Evolutionary conservation across 345 rosid species (phyloP), one percentile per base, ranked within the genome.

Genomic region (Salix arbutifolia): DNA sequence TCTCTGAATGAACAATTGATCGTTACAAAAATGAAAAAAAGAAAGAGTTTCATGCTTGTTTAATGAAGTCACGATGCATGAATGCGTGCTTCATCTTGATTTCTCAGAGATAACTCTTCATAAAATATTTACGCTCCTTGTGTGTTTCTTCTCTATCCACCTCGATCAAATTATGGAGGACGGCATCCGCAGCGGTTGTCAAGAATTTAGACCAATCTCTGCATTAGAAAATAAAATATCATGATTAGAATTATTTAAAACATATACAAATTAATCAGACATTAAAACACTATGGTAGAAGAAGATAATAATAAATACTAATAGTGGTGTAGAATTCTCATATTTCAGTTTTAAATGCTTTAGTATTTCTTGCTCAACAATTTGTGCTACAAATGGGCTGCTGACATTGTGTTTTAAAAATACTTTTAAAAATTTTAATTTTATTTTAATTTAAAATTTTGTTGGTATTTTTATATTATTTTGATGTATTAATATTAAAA

Each of bases 181-280:
- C 87, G 11, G 97, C 99, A 65, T 89, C 91, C 13, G 96, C 84
- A 2, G 99, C 89, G 48, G 44, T 82, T 19, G 61, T 79, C 77
- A 95, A 78, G 82, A 95, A 89, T 61, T 91, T 72, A 56, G 99
- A 89, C 99, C 99, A 95, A 70, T 95, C 90, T 85, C 99, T 95
- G 16, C 16, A 21, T 42, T 0, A 56, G 28, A 19, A 19, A 44
- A 12, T 38, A n/a, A 2, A 38, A 40, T 44, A 6, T 5, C 25
- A 21, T 5, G 42, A 19, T 33, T 53, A 6, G n/a, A 8, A 35
- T 0, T 8, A 2, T 19, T 50, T 17, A 3, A 50, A 44, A 25
- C 9, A 28, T 4, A 1, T 26, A 16, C 7, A 23, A 42, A 62
- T 33, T 19, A 42, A 11, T 58, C 28, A 58, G 4, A 58, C 64